Percentiles rank a stretch among this genome's conserved stretches.
Conservation (phyloP, 352 stramenopile species). For the Phytophthora lateralis region DNA sequence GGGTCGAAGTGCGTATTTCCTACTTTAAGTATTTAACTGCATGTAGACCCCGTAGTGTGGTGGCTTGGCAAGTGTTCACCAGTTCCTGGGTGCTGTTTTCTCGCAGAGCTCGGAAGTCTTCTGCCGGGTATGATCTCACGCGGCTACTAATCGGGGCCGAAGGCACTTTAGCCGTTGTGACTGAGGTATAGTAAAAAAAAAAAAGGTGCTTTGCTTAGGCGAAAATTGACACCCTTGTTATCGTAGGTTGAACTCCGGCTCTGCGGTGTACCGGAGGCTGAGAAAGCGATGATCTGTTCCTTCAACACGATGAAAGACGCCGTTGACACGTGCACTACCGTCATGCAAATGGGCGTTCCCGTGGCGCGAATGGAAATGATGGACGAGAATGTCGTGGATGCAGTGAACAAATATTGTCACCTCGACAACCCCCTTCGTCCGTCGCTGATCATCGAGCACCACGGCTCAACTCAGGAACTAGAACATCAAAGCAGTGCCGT, state of each 20-base stretch:
- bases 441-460: slow-evolving; percentile 95
- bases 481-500: slow-evolving; percentile 85
- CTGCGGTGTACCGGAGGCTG: slow-evolving; percentile 86
- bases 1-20: slow-evolving; percentile 66
- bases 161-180: slow-evolving; percentile 94
- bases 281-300: slow-evolving; percentile 90
- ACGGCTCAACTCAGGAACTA: slow-evolving; percentile 70
- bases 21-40: no score
- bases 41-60: neutral
- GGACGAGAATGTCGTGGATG: slow-evolving; percentile 68
- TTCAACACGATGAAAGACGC: slow-evolving; percentile 90
- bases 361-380: slow-evolving; percentile 87
- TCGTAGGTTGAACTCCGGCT: slow-evolving; percentile 88
- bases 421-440: slow-evolving; percentile 73
- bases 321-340: slow-evolving; percentile 69
- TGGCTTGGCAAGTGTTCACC: neutral
- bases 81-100: slow-evolving; percentile 1
- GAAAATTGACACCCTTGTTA: slow-evolving; percentile 4
- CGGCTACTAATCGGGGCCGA: slow-evolving; percentile 93
- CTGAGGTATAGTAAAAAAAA: slow-evolving; percentile 55
- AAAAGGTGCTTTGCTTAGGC: neutral
- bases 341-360: slow-evolving; percentile 86
- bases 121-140: slow-evolving; percentile 95
- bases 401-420: slow-evolving; percentile 82
- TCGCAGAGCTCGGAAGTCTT: slow-evolving; percentile 90